phyloP scores from a whole-genome alignment of 1,284 basidiomycete species.

The Fomitopsis betulina region DNA sequence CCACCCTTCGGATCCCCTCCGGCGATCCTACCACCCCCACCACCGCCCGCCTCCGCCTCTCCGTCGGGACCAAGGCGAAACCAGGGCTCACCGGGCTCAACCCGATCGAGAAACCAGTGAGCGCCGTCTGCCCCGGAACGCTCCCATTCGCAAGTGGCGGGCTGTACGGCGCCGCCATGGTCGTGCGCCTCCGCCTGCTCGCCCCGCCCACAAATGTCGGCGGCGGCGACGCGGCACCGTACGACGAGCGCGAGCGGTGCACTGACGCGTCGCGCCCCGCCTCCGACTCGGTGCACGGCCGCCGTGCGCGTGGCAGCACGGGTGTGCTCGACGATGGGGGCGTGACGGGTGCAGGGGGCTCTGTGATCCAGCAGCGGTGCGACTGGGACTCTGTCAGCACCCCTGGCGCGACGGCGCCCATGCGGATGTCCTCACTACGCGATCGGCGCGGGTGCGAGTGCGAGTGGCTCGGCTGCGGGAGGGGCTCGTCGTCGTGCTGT shows the following conservation, averaged over 20 bases:
- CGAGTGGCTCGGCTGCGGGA: constrained; percentile 9
- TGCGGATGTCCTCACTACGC: constrained; percentile 12
- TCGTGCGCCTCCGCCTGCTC: constrained; percentile 9
- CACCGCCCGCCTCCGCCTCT: constrained; percentile 35
- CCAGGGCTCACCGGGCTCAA: constrained; percentile 71
- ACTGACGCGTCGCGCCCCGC: constrained; percentile 7
- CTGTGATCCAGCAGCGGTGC: constrained; percentile 5
- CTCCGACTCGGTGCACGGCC: constrained; percentile 21
- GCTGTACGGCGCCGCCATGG: constrained; percentile 9
- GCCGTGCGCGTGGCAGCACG: constrained; percentile 2
- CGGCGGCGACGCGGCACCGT: constrained; percentile 3
- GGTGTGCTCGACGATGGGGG: constrained; percentile 3
- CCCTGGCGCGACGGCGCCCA: constrained; percentile 9
- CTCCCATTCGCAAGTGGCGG: constrained; percentile 16
- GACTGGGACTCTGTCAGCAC: constrained; percentile 9
- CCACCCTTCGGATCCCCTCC: constrained; percentile 21
- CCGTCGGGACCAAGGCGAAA: constrained; percentile 56
- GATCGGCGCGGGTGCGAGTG: constrained; percentile 4
- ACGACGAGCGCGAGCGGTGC: constrained; percentile 15
- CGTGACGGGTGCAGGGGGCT: constrained; percentile 10
- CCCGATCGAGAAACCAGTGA: constrained; percentile 64
- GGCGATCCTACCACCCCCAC: background rate
- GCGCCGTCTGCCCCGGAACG: constrained; percentile 23
- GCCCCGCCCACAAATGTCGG: constrained; percentile 8
- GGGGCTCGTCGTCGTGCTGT: constrained; percentile 25